phyloP scores from a whole-genome alignment of 2,329 filamentous ascomycete genomes.

The Aspergillus terreus region DNA sequence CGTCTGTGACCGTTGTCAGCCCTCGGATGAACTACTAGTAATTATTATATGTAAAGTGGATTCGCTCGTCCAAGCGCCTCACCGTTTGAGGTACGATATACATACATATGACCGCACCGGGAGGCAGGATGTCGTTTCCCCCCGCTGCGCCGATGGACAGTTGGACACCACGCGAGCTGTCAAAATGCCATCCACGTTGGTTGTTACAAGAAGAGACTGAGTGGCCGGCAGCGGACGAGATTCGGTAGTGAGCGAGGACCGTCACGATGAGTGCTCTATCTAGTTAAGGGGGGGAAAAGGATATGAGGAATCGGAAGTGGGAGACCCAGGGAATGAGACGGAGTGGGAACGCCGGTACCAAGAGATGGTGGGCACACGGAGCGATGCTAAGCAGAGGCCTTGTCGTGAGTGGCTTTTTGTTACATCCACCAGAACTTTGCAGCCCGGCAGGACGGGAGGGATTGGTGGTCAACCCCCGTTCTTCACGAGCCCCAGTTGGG shows the following conservation, averaged over 20 bases:
- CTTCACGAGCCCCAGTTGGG: conserved; percentile 12
- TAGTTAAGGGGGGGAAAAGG: neutral
- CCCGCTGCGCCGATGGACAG: conserved; percentile 6
- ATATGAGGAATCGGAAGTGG: neutral
- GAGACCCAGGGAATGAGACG: conserved; percentile 1
- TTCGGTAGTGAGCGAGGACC: neutral
- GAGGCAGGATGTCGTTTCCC: conserved; percentile 9
- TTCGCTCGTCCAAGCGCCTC: conserved; percentile 14
- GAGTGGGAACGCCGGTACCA: neutral
- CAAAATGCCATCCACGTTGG: neutral
- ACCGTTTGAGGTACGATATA: conserved; percentile 12
- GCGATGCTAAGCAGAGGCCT: conserved; percentile 5
- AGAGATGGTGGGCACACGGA: neutral
- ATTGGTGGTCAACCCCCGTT: conserved; percentile 11
- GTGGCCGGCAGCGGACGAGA: neutral
- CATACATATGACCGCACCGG: conserved; percentile 15
- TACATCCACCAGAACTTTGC: conserved; percentile 2
- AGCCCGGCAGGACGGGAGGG: neutral
- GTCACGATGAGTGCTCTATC: neutral
- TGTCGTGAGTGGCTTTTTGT: conserved; percentile 8
- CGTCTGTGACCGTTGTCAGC: conserved; percentile 15
- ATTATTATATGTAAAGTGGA: conserved; percentile 9
- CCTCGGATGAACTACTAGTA: conserved; percentile 11
- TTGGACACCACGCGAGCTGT: conserved; percentile 9
- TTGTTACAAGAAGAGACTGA: conserved; percentile 1